Evolutionary conservation across 768 basidiomycete genomes (phyloP), one percentile per base, ranked within the genome.

Genomic region (Mycena latifolia): DNA sequence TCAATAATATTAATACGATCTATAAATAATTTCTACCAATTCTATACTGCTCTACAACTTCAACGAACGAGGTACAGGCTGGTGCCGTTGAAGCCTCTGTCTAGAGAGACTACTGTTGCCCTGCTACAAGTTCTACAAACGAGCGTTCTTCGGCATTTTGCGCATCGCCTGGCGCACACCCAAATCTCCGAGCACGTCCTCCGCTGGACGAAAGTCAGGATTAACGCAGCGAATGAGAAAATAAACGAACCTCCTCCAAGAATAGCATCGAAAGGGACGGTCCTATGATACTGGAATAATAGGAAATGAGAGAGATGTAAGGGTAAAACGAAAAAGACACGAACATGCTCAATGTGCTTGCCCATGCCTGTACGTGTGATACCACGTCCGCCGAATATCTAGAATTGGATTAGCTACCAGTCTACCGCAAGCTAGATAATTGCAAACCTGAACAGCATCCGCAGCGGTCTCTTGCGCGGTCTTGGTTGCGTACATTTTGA

Each of bases 371-470:
- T 88, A 75, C 85, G 84, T 28, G 95, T 95, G 64, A 96, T 87
- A 52, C 92, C 94, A 60, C 95, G 87, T 11, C 94, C 95, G 69
- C 94, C 93, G 68, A 94, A 95, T 67, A 95, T 86, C 82, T 91
- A 43, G 15, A 57, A 55, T 14, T 18, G 24, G 37, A 41, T 33
- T 14, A 53, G 27, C 18, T 28, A n/a, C 5, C 39, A 66, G 6
- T 14, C 4, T 15, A 2, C 27, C 20, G 10, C 10, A 39, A 39
- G 27, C 28, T 3, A 24, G 14, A 46, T 15, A 12, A 12, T 27
- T 2, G 45, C 63, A 37, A 50, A 78, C 79, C 74, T 82, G 82
- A 27, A 82, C 80, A 46, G 94, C 93, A 71, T 95, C 94, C 63
- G 86, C 84, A 18, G 93, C 91, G 20, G 93, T 93, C 41, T 92